Percentiles rank a stretch among this genome's conserved stretches.
Evolutionary conservation across 768 basidiomycete species (phyloP).

Genomic region (Russula emetica): DNA sequence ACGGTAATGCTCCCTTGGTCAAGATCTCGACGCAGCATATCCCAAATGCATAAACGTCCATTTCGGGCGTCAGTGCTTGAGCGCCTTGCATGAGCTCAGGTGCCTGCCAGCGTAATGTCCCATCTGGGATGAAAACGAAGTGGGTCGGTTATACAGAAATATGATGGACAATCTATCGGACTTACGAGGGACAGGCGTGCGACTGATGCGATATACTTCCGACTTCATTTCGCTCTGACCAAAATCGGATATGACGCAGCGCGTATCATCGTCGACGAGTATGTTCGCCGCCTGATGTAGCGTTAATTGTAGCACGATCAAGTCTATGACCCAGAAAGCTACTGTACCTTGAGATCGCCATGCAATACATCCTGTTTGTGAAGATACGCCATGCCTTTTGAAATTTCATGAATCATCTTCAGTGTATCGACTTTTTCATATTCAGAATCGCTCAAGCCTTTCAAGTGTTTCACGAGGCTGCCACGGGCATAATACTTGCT

Average conservation of each 20-base stretch:
- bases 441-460: constrained; percentile 30
- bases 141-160: constrained; percentile 6
- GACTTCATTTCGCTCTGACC: constrained; percentile 77
- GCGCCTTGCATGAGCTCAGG: constrained; percentile 59
- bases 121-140: constrained; percentile 39
- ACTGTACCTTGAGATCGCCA: constrained; percentile 71
- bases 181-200: constrained; percentile 37
- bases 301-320: background rate
- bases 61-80: constrained; percentile 46
- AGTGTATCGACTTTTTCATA: constrained; percentile 45
- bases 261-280: constrained; percentile 61
- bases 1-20: constrained; percentile 58
- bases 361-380: constrained; percentile 67
- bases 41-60: constrained; percentile 67
- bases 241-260: constrained; percentile 77
- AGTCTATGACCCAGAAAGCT: background rate
- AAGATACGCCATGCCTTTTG: constrained; percentile 78
- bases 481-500: constrained; percentile 68
- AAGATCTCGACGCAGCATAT: constrained; percentile 63
- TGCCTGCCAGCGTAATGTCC: constrained; percentile 58
- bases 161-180: constrained; percentile 16
- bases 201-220: constrained; percentile 61
- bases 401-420: constrained; percentile 67
- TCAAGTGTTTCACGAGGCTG: constrained; percentile 57
- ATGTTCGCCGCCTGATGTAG: constrained; percentile 62